Evolutionary conservation across 169 alveolate genomes (phyloP).

Genomic region (Eimeria sp.): DNA sequence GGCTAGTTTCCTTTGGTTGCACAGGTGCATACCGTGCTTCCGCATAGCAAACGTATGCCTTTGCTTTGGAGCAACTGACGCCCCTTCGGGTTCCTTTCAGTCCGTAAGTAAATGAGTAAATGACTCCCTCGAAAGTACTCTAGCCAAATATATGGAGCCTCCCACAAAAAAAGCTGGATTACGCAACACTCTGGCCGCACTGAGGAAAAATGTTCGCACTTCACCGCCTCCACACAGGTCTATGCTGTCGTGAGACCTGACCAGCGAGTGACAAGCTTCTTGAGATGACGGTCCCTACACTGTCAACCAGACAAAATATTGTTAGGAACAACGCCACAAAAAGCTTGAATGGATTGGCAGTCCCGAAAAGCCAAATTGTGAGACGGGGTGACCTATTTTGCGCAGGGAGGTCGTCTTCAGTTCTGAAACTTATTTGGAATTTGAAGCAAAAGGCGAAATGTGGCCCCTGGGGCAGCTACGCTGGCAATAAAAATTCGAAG

Average conservation of each 20-base stretch:
- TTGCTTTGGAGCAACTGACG: neutral
- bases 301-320: neutral
- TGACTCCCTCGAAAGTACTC: neutral
- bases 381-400: neutral
- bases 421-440: neutral
- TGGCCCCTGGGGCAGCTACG: neutral
- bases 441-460: neutral
- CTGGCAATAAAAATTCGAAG: neutral
- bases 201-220: neutral
- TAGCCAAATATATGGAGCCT: neutral
- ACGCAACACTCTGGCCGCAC: neutral
- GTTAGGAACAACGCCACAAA: neutral
- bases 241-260: neutral
- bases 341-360: neutral
- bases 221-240: neutral
- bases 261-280: neutral
- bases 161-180: neutral
- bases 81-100: neutral
- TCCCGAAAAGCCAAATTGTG: too few species aligned
- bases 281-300: neutral
- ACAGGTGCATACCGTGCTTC: neutral
- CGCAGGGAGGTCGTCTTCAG: neutral
- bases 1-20: neutral
- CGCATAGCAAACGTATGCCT: neutral
- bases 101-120: neutral